Percentiles rank a stretch among this genome's conserved stretches.
These are phyloP conservation scores for Alternaria gansuensis DNA, from an alignment of 2,329 filamentous ascomycete genomes.

Conservation along the genomic window DNA sequence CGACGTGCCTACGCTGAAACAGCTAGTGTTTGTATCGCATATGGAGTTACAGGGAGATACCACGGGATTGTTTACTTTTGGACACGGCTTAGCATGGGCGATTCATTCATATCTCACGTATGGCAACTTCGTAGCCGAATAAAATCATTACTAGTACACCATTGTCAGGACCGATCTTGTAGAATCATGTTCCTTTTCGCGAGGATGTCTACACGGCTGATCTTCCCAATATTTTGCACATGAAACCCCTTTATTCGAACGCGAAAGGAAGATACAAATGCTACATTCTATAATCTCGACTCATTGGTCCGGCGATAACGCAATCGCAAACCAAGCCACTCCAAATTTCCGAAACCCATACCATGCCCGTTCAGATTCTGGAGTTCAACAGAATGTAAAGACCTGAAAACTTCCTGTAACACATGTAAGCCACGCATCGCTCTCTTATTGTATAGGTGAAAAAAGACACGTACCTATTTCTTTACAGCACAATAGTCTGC, in stretches of 20 bases:
- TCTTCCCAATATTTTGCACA: background rate
- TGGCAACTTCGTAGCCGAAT: background rate
- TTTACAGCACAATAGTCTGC: too few species aligned
- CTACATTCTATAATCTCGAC: background rate
- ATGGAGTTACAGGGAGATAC: constrained; percentile 13
- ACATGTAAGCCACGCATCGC: too few species aligned
- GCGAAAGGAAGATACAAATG: background rate
- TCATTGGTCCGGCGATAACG: background rate
- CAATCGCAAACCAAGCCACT: background rate
- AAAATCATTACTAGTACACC: background rate
- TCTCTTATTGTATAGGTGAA: too few species aligned
- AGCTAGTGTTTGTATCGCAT: constrained; percentile 2
- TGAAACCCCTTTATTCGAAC: background rate
- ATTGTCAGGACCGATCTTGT: background rate
- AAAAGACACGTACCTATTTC: too few species aligned
- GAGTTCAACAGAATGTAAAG: too few species aligned
- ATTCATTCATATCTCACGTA: background rate
- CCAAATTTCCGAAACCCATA: background rate
- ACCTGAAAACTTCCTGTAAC: background rate
- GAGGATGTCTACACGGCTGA: background rate
- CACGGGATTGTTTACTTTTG: constrained; percentile 3
- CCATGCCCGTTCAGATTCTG: too few species aligned
- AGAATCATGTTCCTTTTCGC: background rate
- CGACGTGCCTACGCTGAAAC: background rate
- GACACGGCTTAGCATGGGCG: background rate